phyloP scores from a whole-genome alignment of 2,329 filamentous ascomycete species.

The Penicillium fuscoglaucum region DNA sequence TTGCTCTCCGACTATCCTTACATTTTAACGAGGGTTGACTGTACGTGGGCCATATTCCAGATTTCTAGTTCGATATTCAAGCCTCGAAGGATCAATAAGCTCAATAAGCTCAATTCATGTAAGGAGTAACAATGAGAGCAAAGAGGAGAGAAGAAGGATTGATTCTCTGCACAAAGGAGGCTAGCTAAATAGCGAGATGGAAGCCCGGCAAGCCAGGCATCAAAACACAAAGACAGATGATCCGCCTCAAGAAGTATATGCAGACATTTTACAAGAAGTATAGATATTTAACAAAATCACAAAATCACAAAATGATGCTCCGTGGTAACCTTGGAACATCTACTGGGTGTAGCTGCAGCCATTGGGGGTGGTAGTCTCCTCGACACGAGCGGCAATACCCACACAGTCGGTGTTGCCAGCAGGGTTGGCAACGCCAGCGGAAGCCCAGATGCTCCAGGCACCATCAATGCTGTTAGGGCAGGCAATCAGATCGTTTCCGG shows the following conservation, averaged over 20 bases:
- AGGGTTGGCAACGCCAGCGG: slow-evolving; percentile 30
- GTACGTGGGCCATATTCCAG: no score
- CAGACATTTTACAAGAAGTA: background rate
- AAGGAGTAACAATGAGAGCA: background rate
- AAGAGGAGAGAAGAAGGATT: background rate
- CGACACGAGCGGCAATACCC: slow-evolving; percentile 33
- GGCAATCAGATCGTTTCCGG: slow-evolving; percentile 50
- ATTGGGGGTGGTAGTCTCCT: slow-evolving; percentile 24
- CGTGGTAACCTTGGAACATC: background rate
- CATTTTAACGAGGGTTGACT: no score
- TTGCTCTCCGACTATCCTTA: no score
- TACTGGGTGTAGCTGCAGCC: slow-evolving; percentile 32
- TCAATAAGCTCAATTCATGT: background rate
- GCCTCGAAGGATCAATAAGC: background rate
- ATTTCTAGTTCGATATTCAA: no score
- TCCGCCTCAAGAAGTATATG: background rate
- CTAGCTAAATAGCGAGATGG: background rate
- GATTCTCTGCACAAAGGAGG: background rate
- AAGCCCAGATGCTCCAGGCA: slow-evolving; percentile 43
- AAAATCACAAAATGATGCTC: background rate
- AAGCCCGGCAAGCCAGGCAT: background rate
- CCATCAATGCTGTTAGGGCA: slow-evolving; percentile 53
- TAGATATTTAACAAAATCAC: background rate
- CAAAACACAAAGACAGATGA: background rate
- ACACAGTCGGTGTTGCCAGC: slow-evolving; percentile 38